Conservation (phyloP, 2,329 filamentous ascomycete species). For the Trichoderma gracile region DNA sequence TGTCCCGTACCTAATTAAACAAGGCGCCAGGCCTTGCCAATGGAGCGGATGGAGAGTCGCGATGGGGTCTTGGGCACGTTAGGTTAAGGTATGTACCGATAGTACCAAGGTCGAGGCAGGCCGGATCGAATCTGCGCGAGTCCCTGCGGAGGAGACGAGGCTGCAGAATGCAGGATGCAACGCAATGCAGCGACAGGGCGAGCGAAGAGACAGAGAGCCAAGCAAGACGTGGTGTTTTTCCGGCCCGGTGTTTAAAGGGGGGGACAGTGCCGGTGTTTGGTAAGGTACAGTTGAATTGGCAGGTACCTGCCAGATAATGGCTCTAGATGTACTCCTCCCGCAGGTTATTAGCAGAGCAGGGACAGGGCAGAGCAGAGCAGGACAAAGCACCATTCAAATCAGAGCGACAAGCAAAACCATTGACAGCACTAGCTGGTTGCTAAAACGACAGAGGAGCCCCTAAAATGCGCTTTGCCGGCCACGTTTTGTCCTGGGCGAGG, state of each 20-base stretch:
- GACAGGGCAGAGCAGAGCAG: background rate
- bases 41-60: background rate
- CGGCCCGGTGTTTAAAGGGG: background rate
- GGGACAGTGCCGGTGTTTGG: background rate
- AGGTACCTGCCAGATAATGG: background rate
- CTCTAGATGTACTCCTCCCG: no score
- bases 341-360: no score
- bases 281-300: no score
- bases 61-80: background rate
- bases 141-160: background rate
- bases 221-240: slow-evolving; percentile 14
- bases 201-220: no score
- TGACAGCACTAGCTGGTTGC: background rate
- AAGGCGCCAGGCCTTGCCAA: slow-evolving; percentile 12
- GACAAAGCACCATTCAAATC: background rate
- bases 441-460: background rate
- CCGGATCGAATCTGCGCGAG: background rate
- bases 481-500: no score
- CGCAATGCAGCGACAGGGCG: background rate
- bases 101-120: background rate
- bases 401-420: no score
- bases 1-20: slow-evolving; percentile 25
- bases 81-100: no score
- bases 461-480: background rate
- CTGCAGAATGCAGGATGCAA: background rate